Conservation (phyloP, 495 filamentous ascomycete species). For the Evansstolkia leycettana region DNA sequence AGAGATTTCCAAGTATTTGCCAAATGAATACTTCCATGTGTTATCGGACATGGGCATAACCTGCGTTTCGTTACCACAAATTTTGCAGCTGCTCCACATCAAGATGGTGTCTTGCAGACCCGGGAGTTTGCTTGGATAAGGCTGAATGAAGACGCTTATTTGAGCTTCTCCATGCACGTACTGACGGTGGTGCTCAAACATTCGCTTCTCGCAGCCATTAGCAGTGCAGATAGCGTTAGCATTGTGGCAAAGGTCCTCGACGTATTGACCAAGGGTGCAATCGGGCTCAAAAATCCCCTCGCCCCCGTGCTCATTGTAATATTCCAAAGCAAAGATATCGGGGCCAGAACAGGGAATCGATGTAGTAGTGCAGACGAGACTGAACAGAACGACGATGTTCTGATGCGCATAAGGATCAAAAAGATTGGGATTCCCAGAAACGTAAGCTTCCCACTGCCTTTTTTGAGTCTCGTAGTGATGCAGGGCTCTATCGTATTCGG, state of each 20-base stretch:
- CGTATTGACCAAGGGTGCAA: constrained; percentile 87
- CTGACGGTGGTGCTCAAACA: constrained; percentile 90
- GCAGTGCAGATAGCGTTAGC: constrained; percentile 64
- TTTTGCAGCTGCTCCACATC: constrained; percentile 97
- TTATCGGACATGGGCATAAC: constrained; percentile 87
- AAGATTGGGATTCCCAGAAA: constrained; percentile 67
- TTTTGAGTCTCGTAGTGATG: constrained; percentile 93
- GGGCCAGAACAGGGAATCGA: constrained; percentile 89
- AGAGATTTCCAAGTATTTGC: constrained; percentile 90
- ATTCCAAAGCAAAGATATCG: constrained; percentile 71
- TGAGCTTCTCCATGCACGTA: constrained; percentile 96
- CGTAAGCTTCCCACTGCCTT: constrained; percentile 87
- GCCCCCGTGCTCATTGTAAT: constrained; percentile 79
- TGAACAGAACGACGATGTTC: constrained; percentile 90
- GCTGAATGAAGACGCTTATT: constrained; percentile 77
- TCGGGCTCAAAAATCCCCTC: constrained; percentile 62
- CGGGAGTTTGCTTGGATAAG: constrained; percentile 53
- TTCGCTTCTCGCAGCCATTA: constrained; percentile 76
- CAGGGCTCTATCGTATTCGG: constrained; percentile 89
- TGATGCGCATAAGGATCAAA: constrained; percentile 94
- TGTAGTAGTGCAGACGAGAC: constrained; percentile 78
- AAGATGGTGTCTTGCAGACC: constrained; percentile 69
- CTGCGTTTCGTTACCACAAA: constrained; percentile 80
- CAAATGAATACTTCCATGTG: constrained; percentile 98
- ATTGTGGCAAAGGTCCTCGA: constrained; percentile 75